A percentile compares a stretch with the other conserved stretches of the same genome.
Evolutionary conservation across 768 basidiomycete species (phyloP).

Genomic region (Phaeotremella fagi): DNA sequence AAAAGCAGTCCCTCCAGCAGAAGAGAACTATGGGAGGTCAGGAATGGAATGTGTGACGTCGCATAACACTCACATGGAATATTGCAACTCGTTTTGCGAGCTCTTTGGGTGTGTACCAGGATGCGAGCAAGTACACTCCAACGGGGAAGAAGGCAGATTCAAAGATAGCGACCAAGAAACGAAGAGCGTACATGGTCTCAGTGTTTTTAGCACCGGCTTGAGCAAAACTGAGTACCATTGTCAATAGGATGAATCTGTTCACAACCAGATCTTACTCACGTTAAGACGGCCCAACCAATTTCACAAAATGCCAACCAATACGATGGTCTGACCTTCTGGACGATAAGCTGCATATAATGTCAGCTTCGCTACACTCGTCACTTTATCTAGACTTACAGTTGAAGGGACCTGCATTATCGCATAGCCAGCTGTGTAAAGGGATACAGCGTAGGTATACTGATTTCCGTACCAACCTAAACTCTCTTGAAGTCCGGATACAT

Average conservation of each 20-base stretch:
- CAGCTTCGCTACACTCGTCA: not conserved
- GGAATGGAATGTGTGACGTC: no score
- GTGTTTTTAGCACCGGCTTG: constrained; percentile 21
- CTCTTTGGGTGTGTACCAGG: constrained; percentile 17
- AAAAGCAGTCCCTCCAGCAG: constrained; percentile 9
- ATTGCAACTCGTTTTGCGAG: constrained; percentile 14
- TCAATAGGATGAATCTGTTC: not conserved
- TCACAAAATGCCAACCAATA: constrained; percentile 12
- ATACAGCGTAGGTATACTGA: constrained; percentile 1
- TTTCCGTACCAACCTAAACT: constrained; percentile 2
- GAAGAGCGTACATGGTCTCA: constrained; percentile 8
- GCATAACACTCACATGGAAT: not conserved
- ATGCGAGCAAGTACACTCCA: constrained; percentile 11
- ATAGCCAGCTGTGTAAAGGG: constrained; percentile 5
- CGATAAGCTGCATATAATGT: constrained; percentile 1
- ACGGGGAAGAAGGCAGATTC: constrained; percentile 24
- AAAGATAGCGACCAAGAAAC: constrained; percentile 10
- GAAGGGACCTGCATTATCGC: constrained; percentile 15
- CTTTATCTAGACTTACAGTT: constrained; percentile 1
- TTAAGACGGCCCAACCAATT: constrained; percentile 18
- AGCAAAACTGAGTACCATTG: constrained; percentile 7
- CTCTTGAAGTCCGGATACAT: not conserved
- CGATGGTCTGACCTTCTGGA: constrained; percentile 6
- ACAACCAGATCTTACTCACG: not conserved
- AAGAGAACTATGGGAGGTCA: not conserved